Evolutionary conservation across 1,284 basidiomycete genomes (phyloP), one percentile per base, ranked within the genome.

Genomic region (Cryptococcus amylolentus): DNA sequence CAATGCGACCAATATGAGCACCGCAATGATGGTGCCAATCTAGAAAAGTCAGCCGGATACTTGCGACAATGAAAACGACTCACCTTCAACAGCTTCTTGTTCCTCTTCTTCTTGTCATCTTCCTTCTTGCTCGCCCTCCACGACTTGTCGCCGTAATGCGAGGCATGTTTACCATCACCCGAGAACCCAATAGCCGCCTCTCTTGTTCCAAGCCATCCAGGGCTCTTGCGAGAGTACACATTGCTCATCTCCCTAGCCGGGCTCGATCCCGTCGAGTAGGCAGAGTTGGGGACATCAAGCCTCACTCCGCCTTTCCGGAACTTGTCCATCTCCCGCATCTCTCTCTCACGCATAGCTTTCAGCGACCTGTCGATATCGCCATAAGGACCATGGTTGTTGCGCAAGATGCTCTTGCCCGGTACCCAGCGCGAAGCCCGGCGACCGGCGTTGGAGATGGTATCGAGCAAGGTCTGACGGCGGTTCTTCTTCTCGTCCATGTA

Each of bases 311-410:
- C 46, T 28, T 45, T 50, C 18, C 54, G 54, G 52, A 66, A 70
- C 35, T 62, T 35, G n/a, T 58, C 60, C 67, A 70, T 69, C 53
- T 70, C 64, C 27, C 51, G 48, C 37, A 53, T 57, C 51, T 72
- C 70, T n/a, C 61, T 53, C 12, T 65, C 64, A 23, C 55, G 52
- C 55, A 67, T 52, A 5, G 55, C 54, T 18, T 53, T 39, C 0
- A 69, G 18, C 7, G 62, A 53, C 23, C 49, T 39, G 49, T 54
- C 55, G 8, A 23, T 2, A 42, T n/a, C 41, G 16, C 41, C 14
- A 16, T 42, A n/a, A 6, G 41, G 46, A 10, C 43, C 49, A 12
- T 35, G 44, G 16, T 44, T 23, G 20, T 52, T 42, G 46, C 51
- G 55, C 14, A 62, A 42, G 18, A 64, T 66, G 3, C 62, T 59